Conservation (phyloP, 1,284 basidiomycete genomes). For the Trametes hirsuta region DNA sequence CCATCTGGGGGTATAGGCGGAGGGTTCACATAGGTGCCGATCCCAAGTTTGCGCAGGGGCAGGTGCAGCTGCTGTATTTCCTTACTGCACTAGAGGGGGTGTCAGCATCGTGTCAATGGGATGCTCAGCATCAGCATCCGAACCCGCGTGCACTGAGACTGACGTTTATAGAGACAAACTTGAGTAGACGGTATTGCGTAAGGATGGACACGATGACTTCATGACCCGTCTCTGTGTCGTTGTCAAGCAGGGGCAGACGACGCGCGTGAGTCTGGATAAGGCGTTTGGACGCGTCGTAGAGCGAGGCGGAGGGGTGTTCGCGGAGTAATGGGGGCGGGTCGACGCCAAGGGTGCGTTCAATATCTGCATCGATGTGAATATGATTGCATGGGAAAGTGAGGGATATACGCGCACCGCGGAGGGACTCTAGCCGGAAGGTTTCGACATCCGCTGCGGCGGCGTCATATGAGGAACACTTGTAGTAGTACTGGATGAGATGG, state of each 20-base stretch:
- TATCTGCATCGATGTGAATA: conserved; percentile 53
- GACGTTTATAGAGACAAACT: conserved; percentile 98
- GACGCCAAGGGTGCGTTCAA: conserved; percentile 92
- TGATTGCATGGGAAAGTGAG: conserved; percentile 17
- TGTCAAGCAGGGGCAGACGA: conserved; percentile 91
- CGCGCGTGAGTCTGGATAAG: conserved; percentile 97
- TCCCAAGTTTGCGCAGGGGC: conserved; percentile 84
- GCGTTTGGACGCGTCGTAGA: conserved; percentile 90
- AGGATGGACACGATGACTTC: conserved; percentile 96
- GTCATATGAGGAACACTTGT: conserved; percentile 86
- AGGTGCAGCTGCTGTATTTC: conserved; percentile 79
- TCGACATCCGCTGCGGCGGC: conserved; percentile 92
- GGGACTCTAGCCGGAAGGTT: conserved; percentile 86
- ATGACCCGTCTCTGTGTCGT: conserved; percentile 91
- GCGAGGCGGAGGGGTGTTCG: conserved; percentile 86
- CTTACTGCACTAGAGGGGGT: conserved; percentile 57
- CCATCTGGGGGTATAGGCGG: conserved; percentile 38
- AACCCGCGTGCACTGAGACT: conserved; percentile 33
- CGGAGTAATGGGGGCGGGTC: conserved; percentile 90
- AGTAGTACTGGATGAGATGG: conserved; percentile 97
- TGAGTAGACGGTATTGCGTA: conserved; percentile 97
- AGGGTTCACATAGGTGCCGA: conserved; percentile 88
- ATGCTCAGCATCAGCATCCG: conserved; percentile 13
- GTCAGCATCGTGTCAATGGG: conserved; percentile 5
- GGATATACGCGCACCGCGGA: conserved; percentile 67